phyloP scores from a whole-genome alignment of 371 early-diverging fungal genomes.

The Phascolomyces articulosus region DNA sequence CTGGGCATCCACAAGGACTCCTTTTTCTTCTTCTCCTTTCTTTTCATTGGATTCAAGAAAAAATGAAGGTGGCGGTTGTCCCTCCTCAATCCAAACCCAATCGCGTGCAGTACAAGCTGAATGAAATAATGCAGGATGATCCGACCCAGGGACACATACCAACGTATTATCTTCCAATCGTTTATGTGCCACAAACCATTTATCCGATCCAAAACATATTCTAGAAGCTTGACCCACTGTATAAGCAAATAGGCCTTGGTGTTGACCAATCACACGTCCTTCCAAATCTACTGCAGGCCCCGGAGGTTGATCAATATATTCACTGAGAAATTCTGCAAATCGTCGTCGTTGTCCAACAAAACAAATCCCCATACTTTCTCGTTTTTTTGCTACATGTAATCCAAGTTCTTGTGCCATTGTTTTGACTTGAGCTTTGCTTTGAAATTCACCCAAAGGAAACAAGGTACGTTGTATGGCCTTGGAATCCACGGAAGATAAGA shows the following conservation, averaged over 20 bases:
- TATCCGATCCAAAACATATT: conserved; percentile 57
- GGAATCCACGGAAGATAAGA: conserved; percentile 72
- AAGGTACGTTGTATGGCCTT: conserved; percentile 57
- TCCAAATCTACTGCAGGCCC: conserved; percentile 64
- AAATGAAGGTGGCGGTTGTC: conserved; percentile 3
- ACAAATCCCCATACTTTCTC: conserved; percentile 96
- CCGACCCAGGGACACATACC: conserved; percentile 44
- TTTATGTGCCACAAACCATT: conserved; percentile 61
- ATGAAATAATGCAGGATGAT: conserved; percentile 47
- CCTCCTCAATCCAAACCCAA: conserved; percentile 49
- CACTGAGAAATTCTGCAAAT: conserved; percentile 81
- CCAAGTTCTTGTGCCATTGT: conserved; percentile 62
- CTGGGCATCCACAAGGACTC: conserved; percentile 40
- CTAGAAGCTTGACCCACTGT: conserved; percentile 78
- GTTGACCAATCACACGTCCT: conserved; percentile 64
- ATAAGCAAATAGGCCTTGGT: conserved; percentile 71
- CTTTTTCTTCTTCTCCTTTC: not conserved
- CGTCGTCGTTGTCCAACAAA: conserved; percentile 86
- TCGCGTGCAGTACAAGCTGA: conserved; percentile 34
- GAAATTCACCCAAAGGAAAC: conserved; percentile 85
- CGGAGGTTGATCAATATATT: conserved; percentile 60
- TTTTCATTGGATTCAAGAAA: not conserved
- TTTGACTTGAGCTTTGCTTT: conserved; percentile 74
- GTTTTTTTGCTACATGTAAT: conserved; percentile 67
- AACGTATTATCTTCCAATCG: conserved; percentile 32